Conservation (phyloP, 176 grass and related monocot species). For the Triticum dicoccoides region DNA sequence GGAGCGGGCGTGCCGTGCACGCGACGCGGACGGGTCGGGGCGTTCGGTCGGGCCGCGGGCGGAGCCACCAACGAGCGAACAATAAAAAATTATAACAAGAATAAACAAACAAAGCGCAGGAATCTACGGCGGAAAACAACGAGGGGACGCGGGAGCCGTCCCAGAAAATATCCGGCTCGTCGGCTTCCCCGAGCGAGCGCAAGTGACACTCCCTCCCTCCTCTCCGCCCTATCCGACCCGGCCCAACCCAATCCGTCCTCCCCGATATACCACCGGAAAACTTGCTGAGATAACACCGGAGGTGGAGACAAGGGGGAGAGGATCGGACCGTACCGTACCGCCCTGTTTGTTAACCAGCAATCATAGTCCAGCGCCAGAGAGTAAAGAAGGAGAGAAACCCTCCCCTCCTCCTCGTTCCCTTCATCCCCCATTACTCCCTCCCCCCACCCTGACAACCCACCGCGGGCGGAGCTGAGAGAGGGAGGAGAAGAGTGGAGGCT, state of each 20-base stretch:
- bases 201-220: background rate
- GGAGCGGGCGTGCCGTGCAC: conserved; percentile 26
- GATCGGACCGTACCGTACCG: background rate
- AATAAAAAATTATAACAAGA: too few relatives aligned
- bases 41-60: background rate
- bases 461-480: background rate
- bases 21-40: background rate
- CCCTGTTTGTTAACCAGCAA: background rate
- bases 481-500: background rate
- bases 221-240: background rate
- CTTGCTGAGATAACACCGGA: conserved; percentile 8
- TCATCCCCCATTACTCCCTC: background rate
- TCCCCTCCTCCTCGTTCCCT: background rate
- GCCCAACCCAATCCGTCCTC: background rate
- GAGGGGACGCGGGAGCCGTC: background rate
- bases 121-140: background rate
- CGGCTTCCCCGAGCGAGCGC: background rate
- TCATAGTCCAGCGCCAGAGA: conserved; percentile 13
- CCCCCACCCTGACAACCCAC: background rate
- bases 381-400: conserved; percentile 8
- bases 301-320: background rate
- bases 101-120: background rate
- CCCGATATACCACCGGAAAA: background rate
- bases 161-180: conserved; percentile 24
- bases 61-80: conserved; percentile 11